Percentiles rank a stretch among this genome's conserved stretches.
These are phyloP conservation scores for Penicillium brasilianum DNA, from an alignment of 2,329 filamentous ascomycete genomes.

Conservation along the genomic window DNA sequence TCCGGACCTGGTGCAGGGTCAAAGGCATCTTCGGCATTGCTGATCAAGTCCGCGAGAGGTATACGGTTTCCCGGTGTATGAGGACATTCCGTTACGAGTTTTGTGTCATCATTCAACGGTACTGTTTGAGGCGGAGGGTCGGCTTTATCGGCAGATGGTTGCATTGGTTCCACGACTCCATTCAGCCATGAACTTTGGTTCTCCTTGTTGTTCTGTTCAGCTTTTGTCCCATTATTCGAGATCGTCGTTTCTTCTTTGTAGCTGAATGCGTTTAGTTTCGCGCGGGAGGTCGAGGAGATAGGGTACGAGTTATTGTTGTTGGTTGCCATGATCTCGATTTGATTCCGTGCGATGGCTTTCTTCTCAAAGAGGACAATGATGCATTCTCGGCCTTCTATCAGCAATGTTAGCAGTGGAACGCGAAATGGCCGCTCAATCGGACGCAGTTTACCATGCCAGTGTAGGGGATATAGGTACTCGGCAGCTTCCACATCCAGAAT, in stretches of 20 bases:
- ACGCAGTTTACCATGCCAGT: conserved; percentile 1
- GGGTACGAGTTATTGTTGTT: conserved; percentile 34
- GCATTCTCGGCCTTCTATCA: conserved; percentile 31
- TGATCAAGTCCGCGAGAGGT: conserved; percentile 65
- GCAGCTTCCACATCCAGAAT: not conserved
- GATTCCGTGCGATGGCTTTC: conserved; percentile 20
- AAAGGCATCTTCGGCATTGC: conserved; percentile 63
- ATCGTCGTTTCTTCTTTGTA: conserved; percentile 48
- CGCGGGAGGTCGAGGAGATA: conserved; percentile 58
- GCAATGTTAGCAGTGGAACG: conserved; percentile 23
- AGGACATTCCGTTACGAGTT: conserved; percentile 49
- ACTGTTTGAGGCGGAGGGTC: conserved; percentile 25
- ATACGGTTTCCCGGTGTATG: conserved; percentile 65
- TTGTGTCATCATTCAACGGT: conserved; percentile 33
- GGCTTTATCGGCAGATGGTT: conserved; percentile 25
- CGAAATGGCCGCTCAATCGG: not conserved
- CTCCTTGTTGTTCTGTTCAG: conserved; percentile 51
- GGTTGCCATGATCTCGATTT: conserved; percentile 33
- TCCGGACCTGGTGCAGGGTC: conserved; percentile 53
- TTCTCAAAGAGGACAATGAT: conserved; percentile 28
- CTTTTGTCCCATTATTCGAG: conserved; percentile 31
- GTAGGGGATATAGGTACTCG: not conserved
- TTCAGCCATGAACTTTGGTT: conserved; percentile 48
- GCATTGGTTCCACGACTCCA: conserved; percentile 36
- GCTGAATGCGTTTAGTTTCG: conserved; percentile 61